A percentile compares a stretch with the other conserved stretches of the same genome.
Conservation (phyloP, 805 yeast species). For the Teunomyces gatunensis region DNA sequence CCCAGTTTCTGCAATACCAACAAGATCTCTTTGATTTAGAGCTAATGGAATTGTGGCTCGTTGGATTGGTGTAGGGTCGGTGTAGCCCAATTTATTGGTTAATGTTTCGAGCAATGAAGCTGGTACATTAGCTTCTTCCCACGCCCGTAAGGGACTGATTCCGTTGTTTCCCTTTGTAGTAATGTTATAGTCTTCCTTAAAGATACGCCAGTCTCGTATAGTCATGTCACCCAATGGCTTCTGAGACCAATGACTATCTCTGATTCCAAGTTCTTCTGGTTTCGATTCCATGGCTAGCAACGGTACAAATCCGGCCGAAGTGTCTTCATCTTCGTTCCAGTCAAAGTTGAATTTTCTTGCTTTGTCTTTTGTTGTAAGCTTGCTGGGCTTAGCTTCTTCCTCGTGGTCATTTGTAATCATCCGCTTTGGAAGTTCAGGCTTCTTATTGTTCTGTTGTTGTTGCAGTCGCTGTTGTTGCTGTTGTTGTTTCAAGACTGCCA, state of each 20-base stretch:
- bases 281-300: conserved; percentile 20
- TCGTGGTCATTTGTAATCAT: conserved; percentile 1
- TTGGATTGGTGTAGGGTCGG: conserved; percentile 86
- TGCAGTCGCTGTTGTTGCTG: conserved; percentile 3
- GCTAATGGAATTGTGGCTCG: conserved; percentile 82
- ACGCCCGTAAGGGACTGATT: conserved; percentile 63
- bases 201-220: conserved; percentile 83
- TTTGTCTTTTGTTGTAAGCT: conserved; percentile 2
- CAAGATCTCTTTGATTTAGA: conserved; percentile 55
- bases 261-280: conserved; percentile 5
- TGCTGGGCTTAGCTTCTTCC: not conserved
- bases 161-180: conserved; percentile 45
- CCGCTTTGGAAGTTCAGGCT: not conserved
- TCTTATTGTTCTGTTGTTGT: conserved; percentile 1
- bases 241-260: conserved; percentile 58
- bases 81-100: conserved; percentile 41
- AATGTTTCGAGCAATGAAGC: conserved; percentile 27
- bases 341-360: conserved; percentile 55
- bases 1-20: conserved; percentile 96
- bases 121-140: conserved; percentile 66
- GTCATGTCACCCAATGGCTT: conserved; percentile 68
- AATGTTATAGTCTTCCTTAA: conserved; percentile 75
- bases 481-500: conserved; percentile 8
- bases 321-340: conserved; percentile 71
- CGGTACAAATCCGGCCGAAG: conserved; percentile 46